Evolutionary conservation across 2,329 filamentous ascomycete species (phyloP), one percentile per base, ranked within the genome.

Genomic region (Penicillium sp.): DNA sequence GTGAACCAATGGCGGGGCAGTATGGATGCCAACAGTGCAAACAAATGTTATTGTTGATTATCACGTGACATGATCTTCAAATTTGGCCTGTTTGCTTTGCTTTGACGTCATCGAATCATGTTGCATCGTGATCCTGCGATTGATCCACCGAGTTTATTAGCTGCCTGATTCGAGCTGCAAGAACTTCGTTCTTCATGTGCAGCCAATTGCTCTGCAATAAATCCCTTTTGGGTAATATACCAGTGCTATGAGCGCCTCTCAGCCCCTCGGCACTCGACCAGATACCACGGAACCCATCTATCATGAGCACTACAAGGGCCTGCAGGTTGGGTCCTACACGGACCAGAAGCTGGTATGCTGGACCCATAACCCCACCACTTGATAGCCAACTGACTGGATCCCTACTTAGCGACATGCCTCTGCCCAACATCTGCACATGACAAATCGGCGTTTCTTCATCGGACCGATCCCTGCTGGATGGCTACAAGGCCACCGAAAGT

Each of bases 391-490:
- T 63, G 35, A 62, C 44, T 19, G 37, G 25, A n/a, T 3, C 37
- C 35, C 29, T 54, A 31, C 33, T 53, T 23, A 81, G 83, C 81
- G 84, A 75, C 83, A 88, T 78, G 82, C 84, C 49, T 85, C 83
- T 44, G 79, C 84, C 25, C 80, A 84, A 58, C 86, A 88, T 67
- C 73, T 88, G 42, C 81, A 88, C 72, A 75, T 85, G 63, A 88
- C 86, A 7, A 84, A 80, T 51, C 79, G 83, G 54, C 82, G 86
- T 54, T 83, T 82, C 72, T 88, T 88, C 72, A 85, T 88, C 57
- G 86, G 86, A 1, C 86, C 86, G 35, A 85, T 88, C 35, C 86
- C 86, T 45, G 83, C 85, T 64, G 85, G 83, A 55, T 88, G 86
- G 86, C 77, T 88, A 53, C 84, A 83, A 64, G 83, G 81, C 59